Evolutionary conservation across 2,329 filamentous ascomycete species (phyloP), one percentile per base, ranked within the genome.

Genomic region (Boeremia lycopersici): DNA sequence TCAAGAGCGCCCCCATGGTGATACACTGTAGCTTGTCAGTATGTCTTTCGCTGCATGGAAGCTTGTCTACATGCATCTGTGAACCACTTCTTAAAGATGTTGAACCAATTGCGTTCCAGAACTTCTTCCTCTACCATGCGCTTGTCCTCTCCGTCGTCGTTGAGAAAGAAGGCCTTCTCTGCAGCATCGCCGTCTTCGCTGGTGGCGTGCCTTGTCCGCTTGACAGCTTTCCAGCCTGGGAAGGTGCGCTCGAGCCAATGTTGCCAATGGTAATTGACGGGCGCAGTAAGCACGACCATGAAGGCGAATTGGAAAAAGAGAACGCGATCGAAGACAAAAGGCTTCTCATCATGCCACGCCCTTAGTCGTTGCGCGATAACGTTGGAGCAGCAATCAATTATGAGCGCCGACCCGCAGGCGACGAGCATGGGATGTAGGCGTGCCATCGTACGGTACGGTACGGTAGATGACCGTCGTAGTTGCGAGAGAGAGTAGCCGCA

Each of bases 251-350:
- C 92, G 33, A 96, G 82, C 73, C 84, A 89, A 34, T 86, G 83
- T 80, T 96, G 92, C 92, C 91, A 96, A 65, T 90, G 74, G 70
- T 90, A 91, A 76, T 97, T 96, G 36, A 90, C 88, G 1, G 92
- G 91, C 25, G 88, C 88, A 69, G 83, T 88, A 52, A 96, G 70
- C 31, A 89, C 69, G 51, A 87, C 84, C 77, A 89, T 95, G 53
- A 91, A 62, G 39, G 70, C 65, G 54, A 76, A 74, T 52, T 74
- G 73, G 50, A 69, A 61, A 64, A 76, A 76, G 49, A 75, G 70
- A 48, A 69, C 63, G 42, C 62, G 60, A 56, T 75, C 69, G 60
- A 76, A 74, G 53, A 71, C 68, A 58, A 76, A 74, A n/a, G 71
- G 70, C 30, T 59, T 66, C 19, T 59, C 65, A 41, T 71, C 63